Evolutionary conservation across 164 flowering plant genomes (phyloP).

Genomic region (Umbellularia californica): DNA sequence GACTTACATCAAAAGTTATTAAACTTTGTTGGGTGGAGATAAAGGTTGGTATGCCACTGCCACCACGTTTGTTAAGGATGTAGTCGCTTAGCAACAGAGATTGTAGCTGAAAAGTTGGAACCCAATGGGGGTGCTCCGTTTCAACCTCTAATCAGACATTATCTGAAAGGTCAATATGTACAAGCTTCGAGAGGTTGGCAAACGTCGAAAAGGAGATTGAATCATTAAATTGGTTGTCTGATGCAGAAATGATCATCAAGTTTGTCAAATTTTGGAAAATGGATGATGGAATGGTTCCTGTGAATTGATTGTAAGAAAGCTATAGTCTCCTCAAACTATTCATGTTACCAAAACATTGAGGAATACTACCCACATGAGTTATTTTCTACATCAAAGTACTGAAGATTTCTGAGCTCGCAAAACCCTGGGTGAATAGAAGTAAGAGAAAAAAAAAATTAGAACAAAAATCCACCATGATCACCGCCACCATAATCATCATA

Average conservation of each 20-base stretch:
- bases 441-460: neutral
- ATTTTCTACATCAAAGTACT: neutral
- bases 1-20: neutral
- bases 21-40: neutral
- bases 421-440: neutral
- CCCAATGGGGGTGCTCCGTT: neutral
- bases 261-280: neutral
- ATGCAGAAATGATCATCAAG: neutral
- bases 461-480: no score
- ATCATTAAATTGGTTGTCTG: neutral
- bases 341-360: neutral
- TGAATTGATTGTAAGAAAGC: neutral
- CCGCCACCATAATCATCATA: no score
- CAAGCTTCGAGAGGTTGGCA: constrained; percentile 1
- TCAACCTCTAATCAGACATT: neutral
- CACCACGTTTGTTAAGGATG: neutral
- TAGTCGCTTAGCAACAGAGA: neutral
- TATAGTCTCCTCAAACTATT: neutral
- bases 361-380: constrained; percentile 1
- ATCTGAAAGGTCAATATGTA: neutral
- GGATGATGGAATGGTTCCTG: neutral
- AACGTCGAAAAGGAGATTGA: neutral
- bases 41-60: neutral
- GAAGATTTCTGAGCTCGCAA: neutral
- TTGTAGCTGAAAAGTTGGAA: neutral